Conservation (phyloP, 192 early-diverging fungal genomes). For the Mortierella antarctica region DNA sequence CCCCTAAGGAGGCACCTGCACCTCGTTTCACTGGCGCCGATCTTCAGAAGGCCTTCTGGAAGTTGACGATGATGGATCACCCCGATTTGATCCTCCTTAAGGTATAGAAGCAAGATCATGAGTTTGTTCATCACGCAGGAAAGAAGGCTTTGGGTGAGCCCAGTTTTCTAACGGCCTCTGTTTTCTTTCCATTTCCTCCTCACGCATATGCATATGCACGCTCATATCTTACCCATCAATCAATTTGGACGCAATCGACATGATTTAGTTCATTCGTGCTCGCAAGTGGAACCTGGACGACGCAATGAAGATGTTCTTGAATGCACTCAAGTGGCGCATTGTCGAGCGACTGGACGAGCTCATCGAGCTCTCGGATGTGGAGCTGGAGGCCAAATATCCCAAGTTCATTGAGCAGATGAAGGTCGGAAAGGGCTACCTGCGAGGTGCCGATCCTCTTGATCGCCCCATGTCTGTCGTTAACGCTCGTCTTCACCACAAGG, state of each 20-base stretch:
- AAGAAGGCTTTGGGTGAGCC: constrained; percentile 3
- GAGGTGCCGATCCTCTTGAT: constrained; percentile 59
- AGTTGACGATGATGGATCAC: constrained; percentile 53
- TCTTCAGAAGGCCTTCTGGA: constrained; percentile 43
- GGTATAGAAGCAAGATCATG: too few relatives aligned
- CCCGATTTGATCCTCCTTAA: constrained; percentile 50
- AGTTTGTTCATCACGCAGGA: neutral
- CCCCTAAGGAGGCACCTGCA: constrained; percentile 23
- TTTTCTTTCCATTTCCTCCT: neutral
- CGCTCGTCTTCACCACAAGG: constrained; percentile 62
- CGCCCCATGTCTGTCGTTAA: constrained; percentile 62
- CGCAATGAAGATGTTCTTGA: constrained; percentile 80
- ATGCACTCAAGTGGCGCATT: constrained; percentile 81
- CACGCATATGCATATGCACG: neutral
- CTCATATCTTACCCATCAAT: too few relatives aligned
- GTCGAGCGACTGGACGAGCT: constrained; percentile 63
- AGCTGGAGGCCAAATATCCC: constrained; percentile 56
- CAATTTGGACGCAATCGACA: too few relatives aligned
- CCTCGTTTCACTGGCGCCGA: constrained; percentile 44
- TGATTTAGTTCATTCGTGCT: constrained; percentile 78
- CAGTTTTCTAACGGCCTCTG: neutral
- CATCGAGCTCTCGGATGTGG: constrained; percentile 57
- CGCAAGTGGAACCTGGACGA: constrained; percentile 90
- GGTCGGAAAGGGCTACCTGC: constrained; percentile 59
- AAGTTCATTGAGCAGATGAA: constrained; percentile 56